phyloP scores from a whole-genome alignment of 352 stramenopile species.

The Phytophthora macrochlamydospora region DNA sequence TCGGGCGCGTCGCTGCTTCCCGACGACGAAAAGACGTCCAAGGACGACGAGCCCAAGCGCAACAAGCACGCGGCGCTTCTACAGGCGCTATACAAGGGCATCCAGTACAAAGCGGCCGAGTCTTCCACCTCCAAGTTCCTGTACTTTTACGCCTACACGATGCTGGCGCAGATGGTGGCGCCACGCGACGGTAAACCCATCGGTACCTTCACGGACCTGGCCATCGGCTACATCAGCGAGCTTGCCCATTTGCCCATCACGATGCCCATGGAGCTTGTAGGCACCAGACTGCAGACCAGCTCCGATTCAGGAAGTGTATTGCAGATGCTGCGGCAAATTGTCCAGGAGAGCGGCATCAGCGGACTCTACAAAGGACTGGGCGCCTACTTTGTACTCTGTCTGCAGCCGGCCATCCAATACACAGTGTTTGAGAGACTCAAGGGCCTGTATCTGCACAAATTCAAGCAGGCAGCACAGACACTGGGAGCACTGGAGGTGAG shows the following conservation, averaged over 20 bases:
- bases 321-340: slow-evolving; percentile 65
- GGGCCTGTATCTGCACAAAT: slow-evolving; percentile 65
- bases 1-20: slow-evolving; percentile 64
- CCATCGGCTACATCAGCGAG: slow-evolving; percentile 86
- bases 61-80: slow-evolving; percentile 49
- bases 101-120: slow-evolving; percentile 87
- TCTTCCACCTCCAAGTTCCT: slow-evolving; percentile 89
- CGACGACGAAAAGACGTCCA: slow-evolving; percentile 31
- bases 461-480: slow-evolving; percentile 58
- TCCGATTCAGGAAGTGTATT: slow-evolving; percentile 50
- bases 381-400: slow-evolving; percentile 95
- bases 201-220: slow-evolving; percentile 67
- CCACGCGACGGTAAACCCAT: slow-evolving; percentile 67
- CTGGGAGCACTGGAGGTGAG: slow-evolving; percentile 74
- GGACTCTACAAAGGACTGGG: slow-evolving; percentile 90
- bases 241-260: slow-evolving; percentile 79
- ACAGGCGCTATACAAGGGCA: slow-evolving; percentile 77
- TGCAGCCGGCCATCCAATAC: slow-evolving; percentile 98
- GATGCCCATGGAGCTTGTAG: slow-evolving; percentile 89
- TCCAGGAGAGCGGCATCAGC: slow-evolving; percentile 65
- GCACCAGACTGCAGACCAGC: slow-evolving; percentile 84
- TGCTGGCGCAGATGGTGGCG: slow-evolving; percentile 68
- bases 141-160: slow-evolving; percentile 91
- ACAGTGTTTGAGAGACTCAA: slow-evolving; percentile 95
- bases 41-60: slow-evolving; percentile 28